phyloP scores from a whole-genome alignment of 495 filamentous ascomycete species.

The Lepraria neglecta region DNA sequence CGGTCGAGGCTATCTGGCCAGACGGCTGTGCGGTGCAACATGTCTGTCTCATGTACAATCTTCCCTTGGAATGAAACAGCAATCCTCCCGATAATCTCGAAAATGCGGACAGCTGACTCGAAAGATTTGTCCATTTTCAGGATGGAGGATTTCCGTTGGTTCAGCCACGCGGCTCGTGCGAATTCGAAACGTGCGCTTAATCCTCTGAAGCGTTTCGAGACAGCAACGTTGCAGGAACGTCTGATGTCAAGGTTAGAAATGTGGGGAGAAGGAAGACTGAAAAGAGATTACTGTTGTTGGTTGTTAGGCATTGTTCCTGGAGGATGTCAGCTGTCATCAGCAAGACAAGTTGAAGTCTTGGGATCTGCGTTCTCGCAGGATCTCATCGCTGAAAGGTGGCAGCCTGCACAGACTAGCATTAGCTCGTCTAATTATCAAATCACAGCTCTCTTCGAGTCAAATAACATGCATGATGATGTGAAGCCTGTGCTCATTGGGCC shows the following conservation, averaged over 20 bases:
- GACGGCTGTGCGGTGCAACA: not conserved
- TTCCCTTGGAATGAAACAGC: not conserved
- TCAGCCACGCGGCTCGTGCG: not conserved
- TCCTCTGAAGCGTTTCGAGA: conserved; percentile 1
- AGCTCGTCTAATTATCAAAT: not conserved
- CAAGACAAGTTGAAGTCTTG: not conserved
- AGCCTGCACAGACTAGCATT: not conserved
- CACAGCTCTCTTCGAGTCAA: not conserved
- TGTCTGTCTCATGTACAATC: not conserved
- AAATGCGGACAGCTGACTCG: not conserved
- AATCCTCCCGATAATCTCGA: not conserved
- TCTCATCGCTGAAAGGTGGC: not conserved
- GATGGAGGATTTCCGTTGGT: not conserved
- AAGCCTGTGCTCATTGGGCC: not conserved
- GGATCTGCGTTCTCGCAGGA: not conserved
- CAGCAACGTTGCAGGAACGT: not conserved
- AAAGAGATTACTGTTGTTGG: no score
- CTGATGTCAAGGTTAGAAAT: not conserved
- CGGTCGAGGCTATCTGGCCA: not conserved
- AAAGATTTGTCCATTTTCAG: not conserved
- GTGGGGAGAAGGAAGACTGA: not conserved
- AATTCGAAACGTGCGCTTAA: not conserved
- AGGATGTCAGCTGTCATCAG: no score
- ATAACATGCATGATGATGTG: not conserved
- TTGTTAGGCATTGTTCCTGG: no score